Percentiles rank a stretch among this genome's conserved stretches.
These are phyloP conservation scores for Phytopythium delawarense DNA, from an alignment of 352 stramenopile genomes.

Conservation along the genomic window DNA sequence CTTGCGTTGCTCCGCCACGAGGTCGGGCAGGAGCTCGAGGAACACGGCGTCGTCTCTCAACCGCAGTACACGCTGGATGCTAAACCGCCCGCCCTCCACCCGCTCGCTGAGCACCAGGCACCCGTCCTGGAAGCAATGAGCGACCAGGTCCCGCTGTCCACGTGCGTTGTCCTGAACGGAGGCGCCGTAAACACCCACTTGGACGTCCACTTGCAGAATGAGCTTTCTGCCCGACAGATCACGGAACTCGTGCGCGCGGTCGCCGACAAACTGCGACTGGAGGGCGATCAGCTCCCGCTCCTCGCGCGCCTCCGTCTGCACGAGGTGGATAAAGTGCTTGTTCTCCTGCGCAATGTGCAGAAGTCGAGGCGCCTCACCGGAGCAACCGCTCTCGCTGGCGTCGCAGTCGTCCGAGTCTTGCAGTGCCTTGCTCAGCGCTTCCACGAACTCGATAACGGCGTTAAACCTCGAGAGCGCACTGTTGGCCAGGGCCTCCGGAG, in stretches of 20 bases:
- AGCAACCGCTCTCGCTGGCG: not conserved
- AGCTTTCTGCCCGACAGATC: constrained; percentile 30
- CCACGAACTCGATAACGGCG: constrained; percentile 27
- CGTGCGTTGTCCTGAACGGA: not conserved
- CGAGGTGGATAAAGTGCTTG: constrained; percentile 24
- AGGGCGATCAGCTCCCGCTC: constrained; percentile 28
- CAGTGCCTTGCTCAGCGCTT: constrained; percentile 24
- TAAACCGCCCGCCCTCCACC: constrained; percentile 11
- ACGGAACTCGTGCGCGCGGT: constrained; percentile 14
- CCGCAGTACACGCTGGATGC: constrained; percentile 19
- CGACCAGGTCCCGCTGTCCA: constrained; percentile 13
- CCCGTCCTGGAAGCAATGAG: constrained; percentile 35
- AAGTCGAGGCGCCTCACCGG: constrained; percentile 17
- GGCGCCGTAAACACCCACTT: constrained; percentile 2
- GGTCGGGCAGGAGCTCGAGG: constrained; percentile 28
- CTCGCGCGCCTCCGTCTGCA: constrained; percentile 19
- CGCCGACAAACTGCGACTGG: constrained; percentile 22
- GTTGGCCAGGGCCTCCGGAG: constrained; percentile 14
- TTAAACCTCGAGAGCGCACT: constrained; percentile 25
- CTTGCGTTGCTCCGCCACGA: constrained; percentile 13
- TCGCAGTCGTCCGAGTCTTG: constrained; percentile 5
- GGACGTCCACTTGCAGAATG: constrained; percentile 26
- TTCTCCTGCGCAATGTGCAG: constrained; percentile 26
- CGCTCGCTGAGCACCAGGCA: constrained; percentile 25
- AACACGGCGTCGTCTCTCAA: constrained; percentile 41